phyloP scores from a whole-genome alignment of 768 basidiomycete species.

The Lactarius akahatsu region DNA sequence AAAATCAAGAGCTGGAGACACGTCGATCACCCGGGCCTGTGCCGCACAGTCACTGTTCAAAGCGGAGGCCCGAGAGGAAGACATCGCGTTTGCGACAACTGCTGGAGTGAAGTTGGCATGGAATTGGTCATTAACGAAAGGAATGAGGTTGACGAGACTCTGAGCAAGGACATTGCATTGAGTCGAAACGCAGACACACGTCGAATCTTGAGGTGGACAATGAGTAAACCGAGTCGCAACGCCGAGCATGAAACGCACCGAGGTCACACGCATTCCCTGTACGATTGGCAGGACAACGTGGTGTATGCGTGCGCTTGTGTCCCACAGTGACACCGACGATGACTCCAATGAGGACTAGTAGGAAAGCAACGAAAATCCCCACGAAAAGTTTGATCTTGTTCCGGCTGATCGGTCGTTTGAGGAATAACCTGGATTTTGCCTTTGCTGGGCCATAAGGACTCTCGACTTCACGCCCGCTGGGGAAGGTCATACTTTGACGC shows the following conservation, averaged over 20 bases:
- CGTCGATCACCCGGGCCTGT: constrained; percentile 57
- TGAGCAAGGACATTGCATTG: constrained; percentile 55
- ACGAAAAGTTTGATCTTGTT: constrained; percentile 26
- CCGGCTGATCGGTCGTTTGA: constrained; percentile 18
- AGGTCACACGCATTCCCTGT: constrained; percentile 56
- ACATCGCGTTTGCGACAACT: constrained; percentile 50
- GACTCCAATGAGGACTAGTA: constrained; percentile 42
- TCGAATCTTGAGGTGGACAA: constrained; percentile 47
- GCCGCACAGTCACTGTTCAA: constrained; percentile 47
- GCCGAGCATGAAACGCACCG: constrained; percentile 40
- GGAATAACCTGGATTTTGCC: constrained; percentile 16
- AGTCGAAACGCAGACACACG: constrained; percentile 59
- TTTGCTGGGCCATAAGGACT: constrained; percentile 7
- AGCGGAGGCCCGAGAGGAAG: constrained; percentile 48
- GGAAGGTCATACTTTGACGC: constrained; percentile 4
- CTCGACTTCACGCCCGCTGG: neutral
- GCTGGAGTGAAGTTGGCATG: constrained; percentile 44
- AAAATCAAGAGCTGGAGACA: constrained; percentile 45
- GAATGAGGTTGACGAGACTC: constrained; percentile 49
- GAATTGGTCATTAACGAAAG: constrained; percentile 50
- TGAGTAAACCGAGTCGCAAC: constrained; percentile 10
- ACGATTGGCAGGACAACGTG: constrained; percentile 44
- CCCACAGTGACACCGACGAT: constrained; percentile 46
- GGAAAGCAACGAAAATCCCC: constrained; percentile 28
- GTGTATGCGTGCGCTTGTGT: constrained; percentile 31